Conservation (phyloP, 1,139 yeast species). For the Eremothecium gossypii region DNA sequence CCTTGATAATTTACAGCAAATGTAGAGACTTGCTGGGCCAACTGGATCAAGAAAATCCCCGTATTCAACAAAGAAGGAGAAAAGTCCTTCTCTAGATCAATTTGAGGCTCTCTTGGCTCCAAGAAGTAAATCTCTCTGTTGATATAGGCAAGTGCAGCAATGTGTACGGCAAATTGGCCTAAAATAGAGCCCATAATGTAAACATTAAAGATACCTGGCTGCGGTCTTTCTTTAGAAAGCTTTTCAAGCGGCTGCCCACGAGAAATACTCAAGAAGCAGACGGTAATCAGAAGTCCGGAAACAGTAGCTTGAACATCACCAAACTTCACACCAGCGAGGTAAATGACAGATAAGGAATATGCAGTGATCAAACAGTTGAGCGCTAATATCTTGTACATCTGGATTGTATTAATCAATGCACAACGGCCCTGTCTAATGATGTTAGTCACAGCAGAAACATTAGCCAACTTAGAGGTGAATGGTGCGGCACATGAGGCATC, state of each 20-base stretch:
- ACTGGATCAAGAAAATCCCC: constrained; percentile 87
- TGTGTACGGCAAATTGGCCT: constrained; percentile 93
- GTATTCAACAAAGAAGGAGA: constrained; percentile 87
- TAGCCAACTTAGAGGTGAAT: constrained; percentile 86
- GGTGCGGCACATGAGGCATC: constrained; percentile 99
- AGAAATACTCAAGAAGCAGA: constrained; percentile 91
- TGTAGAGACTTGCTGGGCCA: constrained; percentile 95
- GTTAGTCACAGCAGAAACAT: constrained; percentile 86
- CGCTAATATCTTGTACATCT: constrained; percentile 97
- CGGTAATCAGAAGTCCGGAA: constrained; percentile 81
- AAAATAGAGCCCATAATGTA: constrained; percentile 96
- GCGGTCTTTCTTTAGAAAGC: constrained; percentile 91
- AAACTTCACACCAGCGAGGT: constrained; percentile 94
- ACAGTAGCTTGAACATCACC: constrained; percentile 97
- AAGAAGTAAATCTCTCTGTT: constrained; percentile 72
- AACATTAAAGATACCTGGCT: constrained; percentile 88
- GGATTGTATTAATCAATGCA: constrained; percentile 94
- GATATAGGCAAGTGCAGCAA: constrained; percentile 70
- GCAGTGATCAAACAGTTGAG: constrained; percentile 95
- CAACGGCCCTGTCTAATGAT: constrained; percentile 98
- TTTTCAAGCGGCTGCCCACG: constrained; percentile 88
- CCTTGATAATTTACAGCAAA: constrained; percentile 98
- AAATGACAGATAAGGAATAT: constrained; percentile 85
- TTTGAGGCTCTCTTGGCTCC: constrained; percentile 85
- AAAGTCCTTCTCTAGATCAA: constrained; percentile 85